Evolutionary conservation across 805 yeast species (phyloP), one percentile per base, ranked within the genome.

Genomic region (Hanseniaspora pseudoguilliermondii): DNA sequence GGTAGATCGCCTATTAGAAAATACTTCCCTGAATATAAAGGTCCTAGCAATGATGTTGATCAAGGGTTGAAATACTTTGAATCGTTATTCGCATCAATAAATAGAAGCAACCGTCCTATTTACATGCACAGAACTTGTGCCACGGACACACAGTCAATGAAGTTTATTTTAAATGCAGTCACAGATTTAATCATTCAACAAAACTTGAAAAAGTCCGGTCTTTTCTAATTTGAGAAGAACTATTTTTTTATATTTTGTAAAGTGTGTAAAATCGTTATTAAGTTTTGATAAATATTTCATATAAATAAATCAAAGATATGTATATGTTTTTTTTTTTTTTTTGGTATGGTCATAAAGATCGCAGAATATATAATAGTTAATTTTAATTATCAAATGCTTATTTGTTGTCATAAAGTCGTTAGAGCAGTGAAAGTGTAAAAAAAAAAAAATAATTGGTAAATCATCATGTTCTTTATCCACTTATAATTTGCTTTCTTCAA

Each of bases 51-150:
- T 23, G 82, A 84, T 67, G 77, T 75, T 11, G 83, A 82, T 50
- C 83, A 80, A 43, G 91, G 87, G 3, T 65, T 82, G 21, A 76
- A 76, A 60, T 89, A 79, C 65, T 84, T 91, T 65, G 95, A 86
- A 64, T 71, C 73, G 43, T 70, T 79, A 50, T 86, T 89, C 61
- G 64, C 83, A 57, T 73, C 78, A 54, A 67, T 86, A 58, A 87
- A 89, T 66, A 72, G 79, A 59, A 67, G 76, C 3, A 77, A 80
- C 35, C 76, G 79, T 48, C 91, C 89, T n/a, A 78, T 93, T 35
- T 93, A 93, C 66, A 84, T 87, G 23, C 96, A 89, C 70, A 73
- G 89, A 60, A 93, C 98, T 0, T 89, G 97, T 71, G 98, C 98
- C 0, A 93, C 98, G 0, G 97, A 93, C 67, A 80, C 95, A 0